Base-by-base conservation (phyloP, 1,139 yeast species). In the Candida pseudoviswanathii region DNA sequence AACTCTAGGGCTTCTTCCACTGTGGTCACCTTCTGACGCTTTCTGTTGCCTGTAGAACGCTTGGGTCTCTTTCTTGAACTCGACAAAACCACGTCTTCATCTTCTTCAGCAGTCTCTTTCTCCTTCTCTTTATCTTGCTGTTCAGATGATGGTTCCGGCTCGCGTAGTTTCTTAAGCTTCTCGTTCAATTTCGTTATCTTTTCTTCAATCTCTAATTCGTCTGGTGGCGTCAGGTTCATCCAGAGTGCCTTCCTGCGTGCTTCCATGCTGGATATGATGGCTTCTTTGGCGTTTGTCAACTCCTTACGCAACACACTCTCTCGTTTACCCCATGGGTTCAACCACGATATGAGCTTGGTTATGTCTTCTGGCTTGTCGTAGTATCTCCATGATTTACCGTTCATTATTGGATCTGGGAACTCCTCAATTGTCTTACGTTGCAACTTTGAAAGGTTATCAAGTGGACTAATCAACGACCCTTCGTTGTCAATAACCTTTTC, bases 401-500 rank as follows among this genome's bases (percentile, higher is more conserved):
- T 68, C 24, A 81, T 58, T 33, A 87, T 63, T 9, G 83, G 79
- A 50, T 73, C 79, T 1, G 85, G 82, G 3, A 75, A 71, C 60
- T 89, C 96, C 61, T 89, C 96, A 33, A 85, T 67, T 27, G 80
- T 59, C 62, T 89, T 89, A 42, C 91, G 74, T 62, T 86, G 87
- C 32, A 75, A 57, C 2, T 85, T 76, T 0, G 70, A 61, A 24
- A 82, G 60, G 2, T 63, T 63, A 5, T 61, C 27, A 50, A 54
- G 61, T 54, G 64, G 54, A 16, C 52, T 40, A 5, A 59, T 51
- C n/a, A 77, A 61, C 1, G 75, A 75, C 8, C 87, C 88, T 51
- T 71, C 70, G 36, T 68, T 60, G 56, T 80, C 73, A 6, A 78
- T 60, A n/a, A 77, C 47, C 2, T 61, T 31, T 6, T 58, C 56